phyloP scores from a whole-genome alignment of 441 rosid genomes.

The Metrosideros polymorpha region DNA sequence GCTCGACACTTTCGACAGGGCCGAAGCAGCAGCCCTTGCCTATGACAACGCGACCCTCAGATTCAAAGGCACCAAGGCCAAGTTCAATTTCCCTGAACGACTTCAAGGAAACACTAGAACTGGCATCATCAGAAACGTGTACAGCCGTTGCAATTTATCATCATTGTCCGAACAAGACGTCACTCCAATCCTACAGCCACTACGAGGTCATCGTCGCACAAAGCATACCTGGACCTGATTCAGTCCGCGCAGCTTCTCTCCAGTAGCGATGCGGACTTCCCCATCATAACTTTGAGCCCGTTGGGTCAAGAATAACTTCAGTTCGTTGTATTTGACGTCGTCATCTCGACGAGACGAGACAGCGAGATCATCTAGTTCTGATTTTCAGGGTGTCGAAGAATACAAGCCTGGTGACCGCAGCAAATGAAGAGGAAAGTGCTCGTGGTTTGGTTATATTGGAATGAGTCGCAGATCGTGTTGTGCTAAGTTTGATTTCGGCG shows the following conservation, averaged over 20 bases:
- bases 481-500: neutral
- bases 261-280: constrained; percentile 41
- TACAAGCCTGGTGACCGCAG: neutral
- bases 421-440: neutral
- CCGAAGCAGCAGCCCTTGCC: neutral
- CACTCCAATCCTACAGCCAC: no score
- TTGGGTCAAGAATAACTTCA: no score
- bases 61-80: neutral
- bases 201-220: no score
- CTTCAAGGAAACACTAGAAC: neutral
- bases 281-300: constrained; percentile 31
- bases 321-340: constrained; percentile 17
- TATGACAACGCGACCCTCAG: neutral
- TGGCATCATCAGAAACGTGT: neutral
- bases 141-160: neutral
- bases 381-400: neutral
- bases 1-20: neutral
- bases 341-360: neutral
- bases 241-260: constrained; percentile 42
- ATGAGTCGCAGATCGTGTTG: neutral
- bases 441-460: neutral
- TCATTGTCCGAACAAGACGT: neutral
- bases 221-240: neutral
- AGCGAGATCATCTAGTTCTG: neutral
- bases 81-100: neutral